Conservation (phyloP, 83 land plant species). For the Larix sibirica region DNA sequence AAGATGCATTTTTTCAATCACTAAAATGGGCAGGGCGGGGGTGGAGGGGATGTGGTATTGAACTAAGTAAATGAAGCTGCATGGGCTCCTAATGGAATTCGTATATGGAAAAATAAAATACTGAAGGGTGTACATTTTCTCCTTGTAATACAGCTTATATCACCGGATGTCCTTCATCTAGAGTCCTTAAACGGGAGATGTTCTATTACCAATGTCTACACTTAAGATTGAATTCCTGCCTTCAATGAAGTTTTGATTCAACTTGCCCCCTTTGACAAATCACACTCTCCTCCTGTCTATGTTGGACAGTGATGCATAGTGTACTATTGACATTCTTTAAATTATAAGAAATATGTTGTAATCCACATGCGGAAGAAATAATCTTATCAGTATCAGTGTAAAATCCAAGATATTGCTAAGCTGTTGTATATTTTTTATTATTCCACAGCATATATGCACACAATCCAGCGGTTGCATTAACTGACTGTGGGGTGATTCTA, state of each 20-base stretch:
- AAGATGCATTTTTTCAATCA: too few species aligned
- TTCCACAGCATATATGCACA: background rate
- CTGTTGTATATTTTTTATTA: background rate
- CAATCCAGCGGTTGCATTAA: background rate
- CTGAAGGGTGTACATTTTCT: background rate
- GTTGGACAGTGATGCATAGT: too few species aligned
- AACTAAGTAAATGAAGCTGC: background rate
- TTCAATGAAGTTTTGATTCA: too few species aligned
- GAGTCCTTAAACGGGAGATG: background rate
- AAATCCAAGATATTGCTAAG: background rate
- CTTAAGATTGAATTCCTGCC: too few species aligned
- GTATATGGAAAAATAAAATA: background rate
- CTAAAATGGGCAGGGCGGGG: too few species aligned
- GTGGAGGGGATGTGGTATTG: background rate
- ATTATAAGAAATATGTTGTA: too few species aligned
- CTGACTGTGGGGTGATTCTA: background rate
- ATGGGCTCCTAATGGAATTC: background rate
- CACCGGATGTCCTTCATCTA: background rate
- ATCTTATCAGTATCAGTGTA: background rate
- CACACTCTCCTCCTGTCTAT: too few species aligned
- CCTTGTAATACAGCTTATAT: background rate
- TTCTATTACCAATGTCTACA: too few species aligned
- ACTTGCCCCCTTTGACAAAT: too few species aligned
- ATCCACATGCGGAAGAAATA: too few species aligned
- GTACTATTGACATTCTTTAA: too few species aligned